phyloP scores from a whole-genome alignment of 176 grass and related monocot genomes.

The Tillandsia leiboldiana region DNA sequence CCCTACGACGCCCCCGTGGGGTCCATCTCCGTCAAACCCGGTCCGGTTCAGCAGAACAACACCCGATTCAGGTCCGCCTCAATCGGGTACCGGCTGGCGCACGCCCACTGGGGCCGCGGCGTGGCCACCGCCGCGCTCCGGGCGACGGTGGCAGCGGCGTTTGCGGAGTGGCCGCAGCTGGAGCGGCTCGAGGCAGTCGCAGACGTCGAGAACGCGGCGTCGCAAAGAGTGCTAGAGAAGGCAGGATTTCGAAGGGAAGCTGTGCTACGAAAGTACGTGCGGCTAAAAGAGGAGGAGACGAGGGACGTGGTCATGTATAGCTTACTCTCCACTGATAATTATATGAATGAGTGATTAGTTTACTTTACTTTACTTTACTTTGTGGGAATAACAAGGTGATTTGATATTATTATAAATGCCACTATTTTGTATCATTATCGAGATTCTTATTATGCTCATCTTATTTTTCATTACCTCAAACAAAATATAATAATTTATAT shows the following conservation, averaged over 20 bases:
- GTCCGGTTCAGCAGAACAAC: constrained; percentile 5
- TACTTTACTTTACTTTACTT: too few relatives aligned
- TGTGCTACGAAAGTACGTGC: constrained; percentile 36
- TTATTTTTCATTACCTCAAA: too few relatives aligned
- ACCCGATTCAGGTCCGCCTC: constrained; percentile 27
- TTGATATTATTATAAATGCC: too few relatives aligned
- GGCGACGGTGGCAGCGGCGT: constrained; percentile 15
- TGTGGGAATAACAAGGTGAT: too few relatives aligned
- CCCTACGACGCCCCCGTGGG: constrained; percentile 24
- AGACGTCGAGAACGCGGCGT: constrained; percentile 58
- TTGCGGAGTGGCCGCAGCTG: constrained; percentile 38
- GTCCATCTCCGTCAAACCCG: constrained; percentile 44
- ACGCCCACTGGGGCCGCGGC: constrained; percentile 51
- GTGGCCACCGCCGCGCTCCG: constrained; percentile 32
- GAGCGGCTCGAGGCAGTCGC: constrained; percentile 55
- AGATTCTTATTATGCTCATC: too few relatives aligned
- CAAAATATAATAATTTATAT: too few relatives aligned
- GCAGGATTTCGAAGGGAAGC: constrained; percentile 61
- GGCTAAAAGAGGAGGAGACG: constrained; percentile 39
- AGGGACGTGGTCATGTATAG: constrained; percentile 80
- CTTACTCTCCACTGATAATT: constrained; percentile 17
- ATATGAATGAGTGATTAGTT: too few relatives aligned
- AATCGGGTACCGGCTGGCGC: constrained; percentile 55
- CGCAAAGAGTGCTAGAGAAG: constrained; percentile 84
- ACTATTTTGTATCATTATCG: too few relatives aligned